A percentile compares a stretch with the other conserved stretches of the same genome.
Evolutionary conservation across 352 stramenopile species (phyloP).

Genomic region (Pythium guiyangense): DNA sequence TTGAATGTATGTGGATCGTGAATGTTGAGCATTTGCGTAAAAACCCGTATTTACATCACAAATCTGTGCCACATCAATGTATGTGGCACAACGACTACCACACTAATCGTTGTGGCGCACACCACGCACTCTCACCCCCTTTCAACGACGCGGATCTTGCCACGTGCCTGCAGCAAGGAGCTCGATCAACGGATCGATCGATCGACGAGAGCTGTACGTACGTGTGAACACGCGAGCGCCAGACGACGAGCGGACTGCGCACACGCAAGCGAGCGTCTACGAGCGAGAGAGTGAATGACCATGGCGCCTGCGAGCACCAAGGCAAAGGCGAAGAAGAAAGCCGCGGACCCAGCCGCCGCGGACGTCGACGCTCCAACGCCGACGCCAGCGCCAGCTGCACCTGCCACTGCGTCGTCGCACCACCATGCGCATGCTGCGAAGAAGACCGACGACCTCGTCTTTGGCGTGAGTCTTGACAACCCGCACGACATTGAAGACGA

Average conservation of each 20-base stretch:
- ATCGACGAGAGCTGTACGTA: neutral
- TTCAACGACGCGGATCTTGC: constrained; percentile 2
- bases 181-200: neutral
- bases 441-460: constrained; percentile 29
- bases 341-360: constrained; percentile 13
- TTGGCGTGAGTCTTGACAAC: constrained; percentile 59
- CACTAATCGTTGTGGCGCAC: no score
- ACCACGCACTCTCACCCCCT: neutral
- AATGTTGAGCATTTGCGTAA: no score
- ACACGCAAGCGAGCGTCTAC: no score
- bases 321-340: constrained; percentile 51
- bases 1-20: no score
- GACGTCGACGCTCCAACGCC: constrained; percentile 14
- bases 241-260: neutral
- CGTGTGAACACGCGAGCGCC: neutral
- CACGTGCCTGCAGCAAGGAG: constrained; percentile 5
- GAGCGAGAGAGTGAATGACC: neutral
- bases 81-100: no score
- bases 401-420: constrained; percentile 1
- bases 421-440: neutral
- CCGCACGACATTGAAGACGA: constrained; percentile 68
- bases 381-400: neutral
- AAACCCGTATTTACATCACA: no score
- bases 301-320: constrained; percentile 32
- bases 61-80: no score